Conservation (phyloP, 2,329 filamentous ascomycete species). For the Elsinoe arachidis region DNA sequence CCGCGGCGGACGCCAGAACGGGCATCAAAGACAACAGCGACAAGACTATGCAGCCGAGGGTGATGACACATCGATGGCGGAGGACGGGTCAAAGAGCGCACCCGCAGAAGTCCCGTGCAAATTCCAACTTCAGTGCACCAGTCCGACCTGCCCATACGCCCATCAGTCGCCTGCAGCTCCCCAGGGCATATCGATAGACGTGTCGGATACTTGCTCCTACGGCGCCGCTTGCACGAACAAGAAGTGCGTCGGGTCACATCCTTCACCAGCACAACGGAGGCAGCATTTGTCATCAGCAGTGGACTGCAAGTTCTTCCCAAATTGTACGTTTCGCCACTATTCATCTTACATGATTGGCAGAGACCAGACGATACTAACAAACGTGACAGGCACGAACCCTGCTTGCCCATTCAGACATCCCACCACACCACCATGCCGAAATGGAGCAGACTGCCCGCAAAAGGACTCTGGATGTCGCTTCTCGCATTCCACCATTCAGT, state of each 20-base stretch:
- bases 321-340: slow-evolving; percentile 44
- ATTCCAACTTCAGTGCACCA: slow-evolving; percentile 81
- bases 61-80: slow-evolving; percentile 48
- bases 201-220: slow-evolving; percentile 71
- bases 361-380: background rate
- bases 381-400: slow-evolving; percentile 54
- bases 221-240: slow-evolving; percentile 91
- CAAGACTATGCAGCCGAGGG: slow-evolving; percentile 21
- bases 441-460: slow-evolving; percentile 74
- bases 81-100: slow-evolving; percentile 43
- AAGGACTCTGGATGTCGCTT: slow-evolving; percentile 63
- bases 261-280: slow-evolving; percentile 70
- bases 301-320: slow-evolving; percentile 84
- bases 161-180: slow-evolving; percentile 90
- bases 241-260: slow-evolving; percentile 87
- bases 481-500: slow-evolving; percentile 73
- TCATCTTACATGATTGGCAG: background rate
- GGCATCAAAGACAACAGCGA: slow-evolving; percentile 38
- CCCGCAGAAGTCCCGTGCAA: slow-evolving; percentile 64
- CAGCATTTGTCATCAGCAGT: slow-evolving; percentile 64
- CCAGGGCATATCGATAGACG: slow-evolving; percentile 66
- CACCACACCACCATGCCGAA: slow-evolving; percentile 75
- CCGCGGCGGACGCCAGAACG: slow-evolving; percentile 43
- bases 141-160: slow-evolving; percentile 82
- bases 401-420: slow-evolving; percentile 86